These are phyloP conservation scores for Hylodesmum podocarpum DNA, from an alignment of 306 rosid species.

Conservation along the genomic window DNA sequence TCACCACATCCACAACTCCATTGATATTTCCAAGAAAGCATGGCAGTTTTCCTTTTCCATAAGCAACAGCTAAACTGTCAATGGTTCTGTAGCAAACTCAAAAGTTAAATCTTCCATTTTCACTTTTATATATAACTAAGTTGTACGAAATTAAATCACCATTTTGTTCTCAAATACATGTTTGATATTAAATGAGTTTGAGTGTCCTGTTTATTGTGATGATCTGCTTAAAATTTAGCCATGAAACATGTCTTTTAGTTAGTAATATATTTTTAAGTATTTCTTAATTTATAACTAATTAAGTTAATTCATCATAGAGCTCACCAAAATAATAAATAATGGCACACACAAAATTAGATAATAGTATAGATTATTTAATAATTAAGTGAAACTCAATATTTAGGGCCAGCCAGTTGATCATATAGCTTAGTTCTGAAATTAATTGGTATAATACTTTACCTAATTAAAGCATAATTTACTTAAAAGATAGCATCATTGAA, in stretches of 20 bases:
- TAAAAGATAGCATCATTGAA: neutral
- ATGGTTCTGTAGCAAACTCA: conserved; percentile 59
- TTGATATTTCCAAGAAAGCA: conserved; percentile 53
- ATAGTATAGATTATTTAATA: too few species aligned
- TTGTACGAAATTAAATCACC: neutral
- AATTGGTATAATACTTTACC: neutral
- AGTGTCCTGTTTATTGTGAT: neutral
- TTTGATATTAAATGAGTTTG: neutral
- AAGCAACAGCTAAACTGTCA: conserved; percentile 66
- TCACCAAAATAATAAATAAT: too few species aligned
- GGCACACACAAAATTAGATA: too few species aligned
- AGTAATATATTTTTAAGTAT: neutral
- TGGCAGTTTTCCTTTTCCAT: conserved; percentile 75
- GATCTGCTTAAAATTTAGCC: neutral
- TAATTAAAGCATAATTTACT: neutral
- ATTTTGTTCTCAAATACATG: conserved; percentile 19
- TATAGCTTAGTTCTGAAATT: neutral
- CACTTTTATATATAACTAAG: neutral
- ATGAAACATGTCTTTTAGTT: neutral
- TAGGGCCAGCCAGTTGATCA: too few species aligned
- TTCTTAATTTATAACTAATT: neutral
- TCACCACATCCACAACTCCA: conserved; percentile 59
- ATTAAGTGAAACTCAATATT: too few species aligned
- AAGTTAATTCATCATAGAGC: neutral
- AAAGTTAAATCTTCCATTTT: neutral